Evolutionary conservation across 2,329 filamentous ascomycete species (phyloP).

Genomic region (Aspergillus sp.): DNA sequence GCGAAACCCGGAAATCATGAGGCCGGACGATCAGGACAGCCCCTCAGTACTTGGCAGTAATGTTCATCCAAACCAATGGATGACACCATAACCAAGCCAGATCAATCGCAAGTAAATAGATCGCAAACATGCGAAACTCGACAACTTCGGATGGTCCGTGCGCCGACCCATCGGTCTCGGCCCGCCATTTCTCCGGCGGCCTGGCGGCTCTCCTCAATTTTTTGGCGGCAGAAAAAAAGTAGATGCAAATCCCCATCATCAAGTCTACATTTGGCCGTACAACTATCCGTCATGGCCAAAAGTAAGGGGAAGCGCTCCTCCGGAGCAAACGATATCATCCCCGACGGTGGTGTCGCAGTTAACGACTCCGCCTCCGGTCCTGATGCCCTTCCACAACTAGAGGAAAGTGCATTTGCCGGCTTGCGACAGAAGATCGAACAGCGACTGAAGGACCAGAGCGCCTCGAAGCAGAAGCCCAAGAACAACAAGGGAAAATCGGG

Average conservation of each 20-base stretch:
- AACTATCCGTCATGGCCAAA: slow-evolving; percentile 39
- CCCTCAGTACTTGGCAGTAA: background rate
- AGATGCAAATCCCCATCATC: slow-evolving; percentile 29
- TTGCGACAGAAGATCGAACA: slow-evolving; percentile 47
- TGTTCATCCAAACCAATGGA: background rate
- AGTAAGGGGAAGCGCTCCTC: slow-evolving; percentile 40
- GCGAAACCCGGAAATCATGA: slow-evolving; percentile 33
- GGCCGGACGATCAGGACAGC: slow-evolving; percentile 6
- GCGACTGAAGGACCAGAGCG: slow-evolving; percentile 38
- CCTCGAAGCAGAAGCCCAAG: slow-evolving; percentile 34
- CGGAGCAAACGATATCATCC: slow-evolving; percentile 24
- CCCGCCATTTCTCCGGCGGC: slow-evolving; percentile 32
- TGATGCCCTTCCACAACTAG: slow-evolving; percentile 37
- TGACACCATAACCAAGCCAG: background rate
- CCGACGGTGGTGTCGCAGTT: slow-evolving; percentile 19
- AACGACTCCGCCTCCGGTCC: slow-evolving; percentile 24
- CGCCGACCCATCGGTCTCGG: slow-evolving; percentile 10
- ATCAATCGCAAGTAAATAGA: slow-evolving; percentile 7
- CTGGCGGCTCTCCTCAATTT: slow-evolving; percentile 21
- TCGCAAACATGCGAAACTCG: background rate
- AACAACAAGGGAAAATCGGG: slow-evolving; percentile 29
- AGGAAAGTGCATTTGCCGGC: slow-evolving; percentile 43
- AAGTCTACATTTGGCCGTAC: slow-evolving; percentile 24
- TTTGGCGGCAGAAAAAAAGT: slow-evolving; percentile 38
- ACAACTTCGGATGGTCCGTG: background rate